Evolutionary conservation across 192 early-diverging fungal genomes (phyloP).

Genomic region (Mortierella claussenii): DNA sequence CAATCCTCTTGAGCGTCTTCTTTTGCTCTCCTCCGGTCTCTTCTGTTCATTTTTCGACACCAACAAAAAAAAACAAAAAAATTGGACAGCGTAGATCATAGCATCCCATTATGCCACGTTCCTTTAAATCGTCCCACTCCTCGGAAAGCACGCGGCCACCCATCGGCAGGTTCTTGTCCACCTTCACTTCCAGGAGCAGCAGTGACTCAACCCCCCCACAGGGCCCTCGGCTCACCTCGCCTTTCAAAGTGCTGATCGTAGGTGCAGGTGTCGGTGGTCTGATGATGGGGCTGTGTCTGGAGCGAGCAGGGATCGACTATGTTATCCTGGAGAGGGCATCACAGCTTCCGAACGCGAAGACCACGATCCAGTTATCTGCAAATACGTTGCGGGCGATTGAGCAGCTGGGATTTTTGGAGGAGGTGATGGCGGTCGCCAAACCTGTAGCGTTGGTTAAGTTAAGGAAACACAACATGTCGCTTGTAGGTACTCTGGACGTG

Average conservation of each 20-base stretch:
- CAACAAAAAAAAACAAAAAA: not conserved
- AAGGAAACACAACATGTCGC: constrained; percentile 27
- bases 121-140: constrained; percentile 7
- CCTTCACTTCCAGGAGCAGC: constrained; percentile 3
- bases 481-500: constrained; percentile 27
- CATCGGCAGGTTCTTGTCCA: not conserved
- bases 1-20: too few species aligned
- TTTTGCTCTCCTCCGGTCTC: not conserved
- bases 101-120: not conserved
- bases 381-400: constrained; percentile 29
- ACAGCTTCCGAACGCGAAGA: constrained; percentile 8
- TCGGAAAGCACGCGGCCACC: not conserved
- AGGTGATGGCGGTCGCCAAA: constrained; percentile 33
- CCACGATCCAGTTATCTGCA: constrained; percentile 27
- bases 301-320: constrained; percentile 44
- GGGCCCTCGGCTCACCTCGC: constrained; percentile 1
- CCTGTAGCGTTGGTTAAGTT: constrained; percentile 25
- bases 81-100: too few species aligned
- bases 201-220: not conserved
- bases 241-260: constrained; percentile 41
- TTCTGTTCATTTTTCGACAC: not conserved
- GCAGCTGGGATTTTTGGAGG: constrained; percentile 35
- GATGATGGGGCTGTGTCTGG: constrained; percentile 30
- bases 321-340: constrained; percentile 21
- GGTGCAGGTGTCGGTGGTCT: constrained; percentile 43